phyloP scores from a whole-genome alignment of 2,329 filamentous ascomycete genomes.

The Fusarium nygamai region DNA sequence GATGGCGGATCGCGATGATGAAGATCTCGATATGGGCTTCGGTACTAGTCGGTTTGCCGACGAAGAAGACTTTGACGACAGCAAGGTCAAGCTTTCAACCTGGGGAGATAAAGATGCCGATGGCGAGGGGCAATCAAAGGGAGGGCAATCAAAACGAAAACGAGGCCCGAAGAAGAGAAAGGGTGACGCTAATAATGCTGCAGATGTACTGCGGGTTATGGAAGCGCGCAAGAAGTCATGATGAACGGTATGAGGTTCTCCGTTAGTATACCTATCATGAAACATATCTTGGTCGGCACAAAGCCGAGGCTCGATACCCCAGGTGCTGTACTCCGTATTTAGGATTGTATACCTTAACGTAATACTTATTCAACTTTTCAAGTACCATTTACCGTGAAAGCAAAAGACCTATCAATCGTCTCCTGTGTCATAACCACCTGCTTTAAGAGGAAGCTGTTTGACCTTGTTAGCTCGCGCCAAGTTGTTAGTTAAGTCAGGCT shows the following conservation, averaged over 20 bases:
- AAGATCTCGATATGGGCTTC: constrained; percentile 95
- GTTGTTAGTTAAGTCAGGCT: constrained; percentile 1
- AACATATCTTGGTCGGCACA: constrained; percentile 9
- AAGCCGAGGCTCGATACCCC: constrained; percentile 15
- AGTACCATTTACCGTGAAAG: neutral
- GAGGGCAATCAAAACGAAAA: constrained; percentile 69
- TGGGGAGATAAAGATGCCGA: constrained; percentile 68
- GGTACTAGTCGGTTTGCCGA: constrained; percentile 88
- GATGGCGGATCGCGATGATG: constrained; percentile 79
- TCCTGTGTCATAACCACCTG: neutral
- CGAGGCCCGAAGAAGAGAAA: constrained; percentile 79
- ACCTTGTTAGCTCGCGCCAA: constrained; percentile 6
- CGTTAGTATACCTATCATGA: constrained; percentile 17
- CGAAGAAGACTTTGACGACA: constrained; percentile 81
- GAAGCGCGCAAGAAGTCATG: constrained; percentile 63
- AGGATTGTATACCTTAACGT: neutral
- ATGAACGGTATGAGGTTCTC: constrained; percentile 14
- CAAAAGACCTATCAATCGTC: neutral
- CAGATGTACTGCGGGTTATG: constrained; percentile 82
- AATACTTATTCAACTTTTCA: neutral
- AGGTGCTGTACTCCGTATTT: neutral
- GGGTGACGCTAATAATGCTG: constrained; percentile 80
- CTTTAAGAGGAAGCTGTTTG: constrained; percentile 28
- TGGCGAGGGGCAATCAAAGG: constrained; percentile 53
- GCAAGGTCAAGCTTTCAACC: constrained; percentile 73